Evolutionary conservation across 306 rosid genomes (phyloP), one percentile per base, ranked within the genome.

Genomic region (Acmispon strigosus): DNA sequence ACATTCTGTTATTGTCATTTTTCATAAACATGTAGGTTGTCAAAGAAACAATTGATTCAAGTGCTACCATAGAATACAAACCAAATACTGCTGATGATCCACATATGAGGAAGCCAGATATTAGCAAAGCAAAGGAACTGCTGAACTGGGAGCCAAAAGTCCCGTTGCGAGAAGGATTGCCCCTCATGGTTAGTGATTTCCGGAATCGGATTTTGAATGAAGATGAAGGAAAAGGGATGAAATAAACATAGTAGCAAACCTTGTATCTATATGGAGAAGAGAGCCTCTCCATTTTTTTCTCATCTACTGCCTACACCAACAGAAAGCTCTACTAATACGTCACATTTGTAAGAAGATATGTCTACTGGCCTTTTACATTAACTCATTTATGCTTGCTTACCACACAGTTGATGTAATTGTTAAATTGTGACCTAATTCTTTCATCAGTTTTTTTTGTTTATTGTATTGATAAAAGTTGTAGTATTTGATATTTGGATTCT

Each of bases 41-140:
- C 41, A 95, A 95, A 81, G 92, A 87, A 66, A 91, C 96, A 59
- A 95, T 95, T 45, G 99, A 95, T 82, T 73, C 99, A 53, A 89
- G 96, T 78, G 92, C 99, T 22, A 85, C 92, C 39, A 95, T 91
- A 82, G 97, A 89, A 76, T 91, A 81, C 67, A 89, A 18, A 79
- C 82, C 96, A 80, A 95, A 95, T 72, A 95, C 96, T 41, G 99
- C 97, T 4, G 99, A 95, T 76, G 99, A 95, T 84, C 99, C 99
- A 12, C 99, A 95, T 27, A 95, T 82, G 96, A 95, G 99, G 84
- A 95, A 91, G 77, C 99, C 99, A 5, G 97, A 95, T 74, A 95
- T 95, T 44, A 82, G 86, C 87, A 95, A 87, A 86, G 99, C 99
- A 22, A 95, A 89, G 85, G 90, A 89, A 41, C 83, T 89, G 22